These are phyloP conservation scores for Pseudocercospora pini-densiflorae DNA, from an alignment of 2,329 filamentous ascomycete genomes.

Conservation along the genomic window DNA sequence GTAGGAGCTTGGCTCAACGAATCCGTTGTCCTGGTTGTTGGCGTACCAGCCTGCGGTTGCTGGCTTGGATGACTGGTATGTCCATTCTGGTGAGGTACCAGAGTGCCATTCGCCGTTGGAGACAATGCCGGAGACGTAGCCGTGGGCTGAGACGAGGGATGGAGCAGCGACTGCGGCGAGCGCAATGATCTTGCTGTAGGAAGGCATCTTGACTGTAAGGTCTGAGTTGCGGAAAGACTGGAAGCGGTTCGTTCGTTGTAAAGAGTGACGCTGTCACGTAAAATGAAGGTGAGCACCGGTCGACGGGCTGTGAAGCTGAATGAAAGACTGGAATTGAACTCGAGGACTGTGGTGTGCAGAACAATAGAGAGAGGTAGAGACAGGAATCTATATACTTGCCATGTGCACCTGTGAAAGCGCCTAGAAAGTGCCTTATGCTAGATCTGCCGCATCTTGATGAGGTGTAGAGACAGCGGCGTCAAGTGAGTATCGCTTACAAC, in stretches of 20 bases:
- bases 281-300: slow-evolving; percentile 24
- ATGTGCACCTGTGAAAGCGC: slow-evolving; percentile 1
- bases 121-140: slow-evolving; percentile 48
- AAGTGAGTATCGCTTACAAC: slow-evolving; percentile 16
- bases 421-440: slow-evolving; percentile 1
- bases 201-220: slow-evolving; percentile 23
- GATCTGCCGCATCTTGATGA: slow-evolving; percentile 24
- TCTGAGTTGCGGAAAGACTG: not conserved
- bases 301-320: slow-evolving; percentile 19
- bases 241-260: slow-evolving; percentile 6
- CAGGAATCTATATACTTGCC: slow-evolving; percentile 21
- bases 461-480: slow-evolving; percentile 21
- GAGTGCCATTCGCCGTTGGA: slow-evolving; percentile 53
- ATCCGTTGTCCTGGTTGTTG: slow-evolving; percentile 45
- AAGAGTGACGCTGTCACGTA: slow-evolving; percentile 18
- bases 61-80: slow-evolving; percentile 61
- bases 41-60: slow-evolving; percentile 50
- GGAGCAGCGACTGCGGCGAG: slow-evolving; percentile 24
- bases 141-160: slow-evolving; percentile 50
- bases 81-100: slow-evolving; percentile 47
- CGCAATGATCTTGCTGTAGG: slow-evolving; percentile 21
- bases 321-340: slow-evolving; percentile 21
- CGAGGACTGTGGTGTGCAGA: slow-evolving; percentile 9
- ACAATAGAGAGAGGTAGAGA: not conserved
- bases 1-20: slow-evolving; percentile 32